phyloP scores from a whole-genome alignment of 768 basidiomycete genomes.

The Albatrellus ellisii region DNA sequence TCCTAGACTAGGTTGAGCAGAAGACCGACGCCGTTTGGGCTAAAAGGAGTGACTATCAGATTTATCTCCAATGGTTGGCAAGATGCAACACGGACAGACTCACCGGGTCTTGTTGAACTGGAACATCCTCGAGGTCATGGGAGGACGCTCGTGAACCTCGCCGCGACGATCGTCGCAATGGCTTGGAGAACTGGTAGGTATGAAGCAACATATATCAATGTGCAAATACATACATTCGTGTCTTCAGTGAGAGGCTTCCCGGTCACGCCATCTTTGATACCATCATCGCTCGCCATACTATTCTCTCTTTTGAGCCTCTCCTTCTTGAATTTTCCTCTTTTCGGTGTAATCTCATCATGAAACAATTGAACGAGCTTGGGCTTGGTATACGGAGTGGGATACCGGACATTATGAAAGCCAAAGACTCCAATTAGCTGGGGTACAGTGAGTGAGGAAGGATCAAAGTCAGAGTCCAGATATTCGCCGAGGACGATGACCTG shows the following conservation, averaged over 20 bases:
- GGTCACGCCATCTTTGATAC: slow-evolving; percentile 73
- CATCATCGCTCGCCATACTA: slow-evolving; percentile 68
- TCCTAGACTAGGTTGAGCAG: slow-evolving; percentile 60
- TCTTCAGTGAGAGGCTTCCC: slow-evolving; percentile 47
- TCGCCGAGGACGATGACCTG: slow-evolving; percentile 64
- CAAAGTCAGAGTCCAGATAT: slow-evolving; percentile 71
- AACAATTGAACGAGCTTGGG: slow-evolving; percentile 67
- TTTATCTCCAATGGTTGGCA: background rate
- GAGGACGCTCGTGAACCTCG: slow-evolving; percentile 45
- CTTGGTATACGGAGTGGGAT: slow-evolving; percentile 66
- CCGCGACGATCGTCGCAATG: slow-evolving; percentile 43
- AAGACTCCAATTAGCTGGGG: slow-evolving; percentile 73
- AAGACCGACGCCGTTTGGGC: slow-evolving; percentile 73
- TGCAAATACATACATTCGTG: slow-evolving; percentile 25
- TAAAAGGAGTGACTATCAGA: slow-evolving; percentile 21
- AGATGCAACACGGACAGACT: slow-evolving; percentile 34
- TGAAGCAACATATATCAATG: slow-evolving; percentile 4
- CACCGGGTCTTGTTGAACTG: slow-evolving; percentile 25
- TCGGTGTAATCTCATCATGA: slow-evolving; percentile 59
- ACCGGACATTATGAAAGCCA: slow-evolving; percentile 62
- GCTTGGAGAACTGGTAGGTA: slow-evolving; percentile 17
- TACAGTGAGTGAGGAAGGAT: slow-evolving; percentile 60
- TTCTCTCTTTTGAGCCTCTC: slow-evolving; percentile 53
- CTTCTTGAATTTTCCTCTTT: slow-evolving; percentile 41
- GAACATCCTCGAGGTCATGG: slow-evolving; percentile 26